These are phyloP conservation scores for Coniochaeta hoffmannii DNA, from an alignment of 2,329 filamentous ascomycete species.

Conservation along the genomic window DNA sequence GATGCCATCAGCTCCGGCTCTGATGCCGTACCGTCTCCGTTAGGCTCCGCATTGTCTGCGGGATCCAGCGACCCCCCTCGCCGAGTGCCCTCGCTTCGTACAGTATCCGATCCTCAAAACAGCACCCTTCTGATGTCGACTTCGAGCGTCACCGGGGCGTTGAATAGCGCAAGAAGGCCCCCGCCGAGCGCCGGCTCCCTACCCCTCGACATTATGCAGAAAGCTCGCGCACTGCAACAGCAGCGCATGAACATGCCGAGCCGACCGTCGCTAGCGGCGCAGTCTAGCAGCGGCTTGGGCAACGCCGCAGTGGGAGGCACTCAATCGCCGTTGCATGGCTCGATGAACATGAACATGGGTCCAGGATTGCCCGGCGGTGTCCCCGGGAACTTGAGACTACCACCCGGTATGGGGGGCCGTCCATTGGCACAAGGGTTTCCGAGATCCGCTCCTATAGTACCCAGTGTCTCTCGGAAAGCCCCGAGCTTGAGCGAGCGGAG, in stretches of 20 bases:
- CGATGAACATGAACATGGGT: conserved; percentile 11
- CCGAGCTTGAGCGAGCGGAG: conserved; percentile 62
- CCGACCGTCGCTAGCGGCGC: conserved; percentile 10
- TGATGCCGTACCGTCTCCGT: conserved; percentile 12
- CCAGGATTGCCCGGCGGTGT: conserved; percentile 33
- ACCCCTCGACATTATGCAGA: conserved; percentile 33
- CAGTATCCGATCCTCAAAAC: conserved; percentile 49
- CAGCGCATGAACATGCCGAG: conserved; percentile 24
- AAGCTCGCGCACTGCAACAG: conserved; percentile 27
- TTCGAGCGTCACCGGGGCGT: conserved; percentile 75
- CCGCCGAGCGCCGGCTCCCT: conserved; percentile 29
- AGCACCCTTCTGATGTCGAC: conserved; percentile 60
- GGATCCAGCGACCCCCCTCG: conserved; percentile 30
- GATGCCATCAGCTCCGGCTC: conserved; percentile 27
- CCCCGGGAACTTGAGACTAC: conserved; percentile 32
- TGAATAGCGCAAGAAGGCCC: conserved; percentile 58
- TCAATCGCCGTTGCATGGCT: conserved; percentile 15
- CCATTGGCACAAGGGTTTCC: conserved; percentile 41
- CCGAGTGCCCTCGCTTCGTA: conserved; percentile 52
- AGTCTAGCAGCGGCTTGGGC: conserved; percentile 18
- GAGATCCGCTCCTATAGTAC: conserved; percentile 45
- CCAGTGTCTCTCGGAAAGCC: conserved; percentile 26
- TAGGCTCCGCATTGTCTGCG: neutral
- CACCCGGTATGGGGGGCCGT: conserved; percentile 33
- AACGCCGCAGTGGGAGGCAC: conserved; percentile 19